phyloP scores from a whole-genome alignment of 345 rosid genomes.

The Lepidium sativum region DNA sequence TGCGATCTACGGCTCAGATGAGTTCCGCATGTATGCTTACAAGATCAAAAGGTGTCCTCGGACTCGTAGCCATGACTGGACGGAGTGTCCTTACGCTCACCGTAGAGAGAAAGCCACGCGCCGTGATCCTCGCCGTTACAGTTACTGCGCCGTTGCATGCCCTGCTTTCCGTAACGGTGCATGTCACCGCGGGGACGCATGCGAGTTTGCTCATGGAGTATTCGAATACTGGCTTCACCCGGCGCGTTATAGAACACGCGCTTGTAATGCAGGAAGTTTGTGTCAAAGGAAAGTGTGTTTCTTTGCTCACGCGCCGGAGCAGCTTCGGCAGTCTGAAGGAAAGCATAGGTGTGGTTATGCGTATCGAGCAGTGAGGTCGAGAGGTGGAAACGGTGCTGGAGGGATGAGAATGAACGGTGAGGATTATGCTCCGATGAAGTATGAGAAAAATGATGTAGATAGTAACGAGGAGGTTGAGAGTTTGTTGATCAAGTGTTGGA shows the following conservation, averaged over 20 bases:
- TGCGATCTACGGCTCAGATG: constrained; percentile 44
- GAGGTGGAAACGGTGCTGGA: constrained; percentile 10
- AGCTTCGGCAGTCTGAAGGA: constrained; percentile 40
- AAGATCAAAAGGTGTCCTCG: constrained; percentile 72
- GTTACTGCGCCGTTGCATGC: constrained; percentile 64
- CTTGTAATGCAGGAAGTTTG: constrained; percentile 53
- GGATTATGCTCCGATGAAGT: constrained; percentile 13
- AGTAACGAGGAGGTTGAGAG: constrained; percentile 15
- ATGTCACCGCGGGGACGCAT: constrained; percentile 56
- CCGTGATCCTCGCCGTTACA: constrained; percentile 64
- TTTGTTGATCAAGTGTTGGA: constrained; percentile 29
- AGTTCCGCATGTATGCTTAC: constrained; percentile 81
- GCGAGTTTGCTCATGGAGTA: constrained; percentile 72
- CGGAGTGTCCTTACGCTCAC: constrained; percentile 85
- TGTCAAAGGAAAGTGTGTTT: constrained; percentile 76
- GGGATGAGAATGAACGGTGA: constrained; percentile 10
- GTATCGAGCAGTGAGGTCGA: constrained; percentile 18
- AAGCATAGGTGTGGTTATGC: constrained; percentile 23
- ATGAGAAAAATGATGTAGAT: constrained; percentile 20
- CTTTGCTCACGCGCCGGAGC: constrained; percentile 71
- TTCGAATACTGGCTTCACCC: constrained; percentile 93
- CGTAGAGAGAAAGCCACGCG: constrained; percentile 90
- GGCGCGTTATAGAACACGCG: constrained; percentile 58
- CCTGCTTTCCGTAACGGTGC: constrained; percentile 56
- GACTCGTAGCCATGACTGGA: constrained; percentile 84